Percentiles rank a stretch among this genome's conserved stretches.
phyloP scores from a whole-genome alignment of 495 filamentous ascomycete genomes.

The Tuber brumale region DNA sequence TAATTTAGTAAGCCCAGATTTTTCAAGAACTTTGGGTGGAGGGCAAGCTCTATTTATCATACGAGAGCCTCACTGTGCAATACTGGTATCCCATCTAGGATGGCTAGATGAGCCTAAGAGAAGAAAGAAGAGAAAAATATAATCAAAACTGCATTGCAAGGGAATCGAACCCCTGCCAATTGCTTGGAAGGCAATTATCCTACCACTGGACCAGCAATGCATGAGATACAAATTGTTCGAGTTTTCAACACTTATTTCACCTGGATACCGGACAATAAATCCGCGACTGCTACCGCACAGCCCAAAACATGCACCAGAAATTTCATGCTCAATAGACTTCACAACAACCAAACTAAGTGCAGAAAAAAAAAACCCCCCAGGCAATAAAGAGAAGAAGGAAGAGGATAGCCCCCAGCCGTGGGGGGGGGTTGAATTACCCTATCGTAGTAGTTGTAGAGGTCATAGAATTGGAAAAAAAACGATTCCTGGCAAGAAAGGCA shows the following conservation, averaged over 20 bases:
- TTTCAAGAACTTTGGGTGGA: background rate
- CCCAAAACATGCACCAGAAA: too few relatives aligned
- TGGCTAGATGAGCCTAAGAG: background rate
- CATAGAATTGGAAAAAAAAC: too few relatives aligned
- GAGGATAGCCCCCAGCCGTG: too few relatives aligned
- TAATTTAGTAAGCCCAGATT: background rate
- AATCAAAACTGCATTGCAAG: slow-evolving; percentile 2
- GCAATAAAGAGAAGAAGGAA: too few relatives aligned
- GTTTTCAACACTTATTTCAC: background rate
- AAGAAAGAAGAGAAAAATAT: background rate
- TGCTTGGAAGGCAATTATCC: slow-evolving; percentile 31
- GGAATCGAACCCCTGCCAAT: slow-evolving; percentile 25
- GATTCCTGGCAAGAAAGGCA: too few relatives aligned
- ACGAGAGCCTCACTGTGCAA: background rate
- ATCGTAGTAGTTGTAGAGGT: too few relatives aligned
- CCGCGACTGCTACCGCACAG: too few relatives aligned
- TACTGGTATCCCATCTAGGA: background rate
- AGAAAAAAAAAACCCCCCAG: too few relatives aligned
- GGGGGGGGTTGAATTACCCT: too few relatives aligned
- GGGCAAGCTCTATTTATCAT: background rate
- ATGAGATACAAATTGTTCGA: background rate
- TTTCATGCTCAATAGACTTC: too few relatives aligned
- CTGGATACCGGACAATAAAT: too few relatives aligned
- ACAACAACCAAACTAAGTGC: too few relatives aligned
- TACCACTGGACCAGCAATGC: slow-evolving; percentile 26